A percentile compares a stretch with the other conserved stretches of the same genome.
phyloP scores from a whole-genome alignment of 164 flowering plant genomes.

The Nymphaea thermarum region DNA sequence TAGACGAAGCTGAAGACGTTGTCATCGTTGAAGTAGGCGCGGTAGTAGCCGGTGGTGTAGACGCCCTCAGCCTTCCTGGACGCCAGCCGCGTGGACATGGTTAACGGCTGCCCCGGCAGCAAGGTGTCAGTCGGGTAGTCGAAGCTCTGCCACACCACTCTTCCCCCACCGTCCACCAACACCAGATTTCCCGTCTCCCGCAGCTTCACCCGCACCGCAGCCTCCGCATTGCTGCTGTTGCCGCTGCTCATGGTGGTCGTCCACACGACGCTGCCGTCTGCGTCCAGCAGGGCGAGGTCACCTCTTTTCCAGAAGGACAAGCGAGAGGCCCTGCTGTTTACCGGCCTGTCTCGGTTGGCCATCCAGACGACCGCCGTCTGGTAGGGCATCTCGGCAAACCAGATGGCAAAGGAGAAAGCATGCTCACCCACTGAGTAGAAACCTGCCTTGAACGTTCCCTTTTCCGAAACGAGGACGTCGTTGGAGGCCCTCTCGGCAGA shows the following conservation, averaged over 20 bases:
- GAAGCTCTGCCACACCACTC: conserved; percentile 9
- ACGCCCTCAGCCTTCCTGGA: conserved; percentile 6
- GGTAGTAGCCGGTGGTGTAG: conserved; percentile 5
- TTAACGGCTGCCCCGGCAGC: conserved; percentile 11
- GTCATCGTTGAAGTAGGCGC: conserved; percentile 7
- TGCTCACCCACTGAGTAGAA: conserved; percentile 13
- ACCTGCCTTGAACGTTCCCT: conserved; percentile 11
- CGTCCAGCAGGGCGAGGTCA: conserved; percentile 7
- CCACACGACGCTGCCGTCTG: conserved; percentile 8
- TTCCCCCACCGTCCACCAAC: conserved; percentile 1
- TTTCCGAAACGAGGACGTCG: conserved; percentile 9
- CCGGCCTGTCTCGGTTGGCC: conserved; percentile 15
- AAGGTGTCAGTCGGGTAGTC: conserved; percentile 14
- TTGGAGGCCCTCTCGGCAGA: conserved; percentile 6
- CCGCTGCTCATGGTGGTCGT: conserved; percentile 4
- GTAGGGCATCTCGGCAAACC: conserved; percentile 10
- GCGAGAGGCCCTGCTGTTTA: conserved; percentile 3
- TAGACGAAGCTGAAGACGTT: conserved; percentile 10
- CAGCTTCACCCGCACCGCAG: not conserved
- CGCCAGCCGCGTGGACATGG: conserved; percentile 4
- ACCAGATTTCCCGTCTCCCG: conserved; percentile 10
- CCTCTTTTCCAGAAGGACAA: conserved; percentile 11
- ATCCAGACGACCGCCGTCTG: conserved; percentile 7
- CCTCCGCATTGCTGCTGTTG: conserved; percentile 3
- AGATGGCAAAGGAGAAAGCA: conserved; percentile 12